Conservation (phyloP, 1,284 basidiomycete species). For the Fomitopsis pinicola region DNA sequence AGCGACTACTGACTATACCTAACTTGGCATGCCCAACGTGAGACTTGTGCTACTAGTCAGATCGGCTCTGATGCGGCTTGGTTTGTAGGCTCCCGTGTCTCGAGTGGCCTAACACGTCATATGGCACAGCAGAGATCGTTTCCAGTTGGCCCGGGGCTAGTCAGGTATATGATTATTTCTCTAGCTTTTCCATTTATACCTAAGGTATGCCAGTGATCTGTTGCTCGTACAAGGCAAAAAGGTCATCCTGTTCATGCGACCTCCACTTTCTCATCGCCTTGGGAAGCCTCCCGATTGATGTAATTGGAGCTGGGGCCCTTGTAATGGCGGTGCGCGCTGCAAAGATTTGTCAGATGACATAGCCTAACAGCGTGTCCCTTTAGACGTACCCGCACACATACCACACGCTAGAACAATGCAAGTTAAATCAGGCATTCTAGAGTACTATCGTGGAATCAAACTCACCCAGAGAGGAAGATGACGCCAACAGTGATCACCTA, state of each 20-base stretch:
- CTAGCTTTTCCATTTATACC: neutral
- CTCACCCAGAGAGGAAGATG: constrained; percentile 32
- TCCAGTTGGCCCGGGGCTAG: no score
- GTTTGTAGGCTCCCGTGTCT: no score
- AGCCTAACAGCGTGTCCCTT: neutral
- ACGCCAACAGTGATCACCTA: constrained; percentile 35
- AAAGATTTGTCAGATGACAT: constrained; percentile 1
- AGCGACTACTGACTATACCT: neutral
- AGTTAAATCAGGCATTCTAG: neutral
- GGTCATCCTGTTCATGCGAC: neutral
- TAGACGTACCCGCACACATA: constrained; percentile 18
- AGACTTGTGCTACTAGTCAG: neutral
- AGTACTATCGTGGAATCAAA: neutral
- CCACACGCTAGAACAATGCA: constrained; percentile 16
- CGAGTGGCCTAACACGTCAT: no score
- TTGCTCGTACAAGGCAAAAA: neutral
- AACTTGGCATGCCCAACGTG: neutral
- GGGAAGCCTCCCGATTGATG: constrained; percentile 2
- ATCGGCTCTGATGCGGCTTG: neutral
- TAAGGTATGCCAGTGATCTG: neutral
- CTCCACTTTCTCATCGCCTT: neutral
- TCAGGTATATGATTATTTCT: neutral
- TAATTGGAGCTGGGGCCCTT: constrained; percentile 24
- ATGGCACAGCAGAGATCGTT: no score
- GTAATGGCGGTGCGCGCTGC: constrained; percentile 25